Percentiles rank a stretch among this genome's conserved stretches.
phyloP scores from a whole-genome alignment of 495 filamentous ascomycete species.

The Cryomyces minteri region DNA sequence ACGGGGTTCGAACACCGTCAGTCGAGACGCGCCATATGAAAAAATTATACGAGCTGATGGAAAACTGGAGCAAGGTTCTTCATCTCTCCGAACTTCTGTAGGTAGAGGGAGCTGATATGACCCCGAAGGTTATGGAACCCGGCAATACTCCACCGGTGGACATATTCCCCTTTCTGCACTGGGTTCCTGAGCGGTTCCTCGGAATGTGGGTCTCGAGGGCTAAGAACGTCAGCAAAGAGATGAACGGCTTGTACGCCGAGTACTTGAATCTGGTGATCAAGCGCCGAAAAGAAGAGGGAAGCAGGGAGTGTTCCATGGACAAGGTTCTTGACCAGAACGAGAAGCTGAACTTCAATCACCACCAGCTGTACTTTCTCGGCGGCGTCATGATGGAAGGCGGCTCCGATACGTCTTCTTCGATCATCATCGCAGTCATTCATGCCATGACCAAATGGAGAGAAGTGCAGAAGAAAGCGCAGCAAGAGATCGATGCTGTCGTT shows the following conservation, averaged over 20 bases:
- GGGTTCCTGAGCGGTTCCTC: conserved; percentile 24
- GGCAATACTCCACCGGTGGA: conserved; percentile 34
- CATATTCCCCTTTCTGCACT: conserved; percentile 25
- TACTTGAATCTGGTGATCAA: conserved; percentile 4
- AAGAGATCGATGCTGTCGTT: conserved; percentile 14
- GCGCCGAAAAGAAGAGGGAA: conserved; percentile 4
- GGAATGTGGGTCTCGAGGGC: conserved; percentile 23
- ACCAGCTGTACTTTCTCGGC: conserved; percentile 8
- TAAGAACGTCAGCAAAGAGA: conserved; percentile 18
- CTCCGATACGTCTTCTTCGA: conserved; percentile 23
- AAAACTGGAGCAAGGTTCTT: conserved; percentile 22
- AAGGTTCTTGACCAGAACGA: conserved; percentile 24
- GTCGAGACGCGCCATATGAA: conserved; percentile 16
- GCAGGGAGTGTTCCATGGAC: conserved; percentile 24
- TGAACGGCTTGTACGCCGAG: conserved; percentile 24
- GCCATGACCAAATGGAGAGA: conserved; percentile 26
- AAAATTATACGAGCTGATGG: conserved; percentile 27
- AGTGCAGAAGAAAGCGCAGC: conserved; percentile 20
- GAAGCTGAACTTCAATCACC: conserved; percentile 19
- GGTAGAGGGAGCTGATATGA: neutral
- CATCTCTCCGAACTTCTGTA: neutral
- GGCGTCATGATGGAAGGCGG: conserved; percentile 26
- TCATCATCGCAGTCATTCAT: conserved; percentile 23
- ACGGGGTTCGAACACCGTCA: conserved; percentile 24
- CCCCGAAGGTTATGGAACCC: conserved; percentile 20